Conservation (phyloP, 2,329 filamentous ascomycete species). For the Pseudogymnoascus sp. region DNA sequence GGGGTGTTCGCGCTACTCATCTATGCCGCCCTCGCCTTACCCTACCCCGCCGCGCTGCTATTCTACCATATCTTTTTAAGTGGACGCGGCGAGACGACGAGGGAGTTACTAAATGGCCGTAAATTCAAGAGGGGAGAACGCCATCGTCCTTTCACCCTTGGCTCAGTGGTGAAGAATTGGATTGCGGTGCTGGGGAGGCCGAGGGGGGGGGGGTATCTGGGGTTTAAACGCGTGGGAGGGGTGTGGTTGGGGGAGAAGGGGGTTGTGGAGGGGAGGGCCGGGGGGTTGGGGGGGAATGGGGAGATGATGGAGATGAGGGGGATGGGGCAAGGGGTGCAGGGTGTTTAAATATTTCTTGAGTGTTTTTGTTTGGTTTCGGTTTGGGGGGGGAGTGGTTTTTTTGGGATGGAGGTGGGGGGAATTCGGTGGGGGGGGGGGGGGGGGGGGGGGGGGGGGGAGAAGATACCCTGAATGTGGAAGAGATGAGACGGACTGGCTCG, state of each 20-base stretch:
- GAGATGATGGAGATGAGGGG: not conserved
- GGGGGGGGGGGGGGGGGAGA: not conserved
- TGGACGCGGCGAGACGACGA: conserved; percentile 83
- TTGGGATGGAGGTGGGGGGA: too few relatives aligned
- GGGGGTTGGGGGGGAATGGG: conserved; percentile 36
- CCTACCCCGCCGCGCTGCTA: conserved; percentile 77
- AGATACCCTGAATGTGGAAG: not conserved
- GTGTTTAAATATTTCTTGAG: not conserved
- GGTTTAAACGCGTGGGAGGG: conserved; percentile 72
- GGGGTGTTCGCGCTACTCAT: conserved; percentile 85
- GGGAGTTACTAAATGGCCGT: conserved; percentile 92
- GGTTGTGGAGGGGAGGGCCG: conserved; percentile 45
- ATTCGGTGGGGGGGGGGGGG: too few relatives aligned
- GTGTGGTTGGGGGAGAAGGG: conserved; percentile 63
- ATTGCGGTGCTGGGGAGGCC: conserved; percentile 73
- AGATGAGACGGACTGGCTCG: not conserved
- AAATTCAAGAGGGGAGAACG: conserved; percentile 91
- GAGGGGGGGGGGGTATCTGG: conserved; percentile 77
- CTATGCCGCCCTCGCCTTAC: conserved; percentile 63
- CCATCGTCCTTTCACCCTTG: conserved; percentile 82
- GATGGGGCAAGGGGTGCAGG: not conserved
- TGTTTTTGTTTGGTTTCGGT: not conserved
- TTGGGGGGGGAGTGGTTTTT: too few relatives aligned
- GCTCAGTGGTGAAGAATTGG: conserved; percentile 68
- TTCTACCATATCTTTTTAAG: conserved; percentile 89